Evolutionary conservation across 108 stramenopile species (phyloP).

Genomic region (Skeletonema tropicum): DNA sequence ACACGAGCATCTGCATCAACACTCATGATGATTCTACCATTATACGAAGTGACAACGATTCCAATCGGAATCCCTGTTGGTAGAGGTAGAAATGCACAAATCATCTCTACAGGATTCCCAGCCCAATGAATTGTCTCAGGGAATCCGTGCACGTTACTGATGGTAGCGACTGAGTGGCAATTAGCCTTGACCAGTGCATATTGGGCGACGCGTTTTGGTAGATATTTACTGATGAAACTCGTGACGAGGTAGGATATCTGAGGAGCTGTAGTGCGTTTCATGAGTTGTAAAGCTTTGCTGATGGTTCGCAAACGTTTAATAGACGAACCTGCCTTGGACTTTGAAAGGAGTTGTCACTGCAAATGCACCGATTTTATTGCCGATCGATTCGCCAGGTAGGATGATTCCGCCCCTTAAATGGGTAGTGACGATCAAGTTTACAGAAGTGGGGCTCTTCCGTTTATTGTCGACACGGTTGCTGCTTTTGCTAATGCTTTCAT

Average conservation of each 20-base stretch:
- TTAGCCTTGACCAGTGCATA: conserved; percentile 16
- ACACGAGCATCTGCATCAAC: conserved; percentile 14
- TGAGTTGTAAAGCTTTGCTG: not conserved
- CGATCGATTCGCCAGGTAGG: conserved; percentile 8
- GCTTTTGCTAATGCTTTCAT: not conserved
- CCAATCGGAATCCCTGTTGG: conserved; percentile 34
- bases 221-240: conserved; percentile 21
- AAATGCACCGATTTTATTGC: conserved; percentile 30
- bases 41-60: conserved; percentile 17
- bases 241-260: conserved; percentile 28
- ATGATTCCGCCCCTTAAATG: conserved; percentile 16
- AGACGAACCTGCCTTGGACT: not conserved
- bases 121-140: conserved; percentile 24
- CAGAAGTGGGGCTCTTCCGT: not conserved
- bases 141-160: conserved; percentile 37
- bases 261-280: conserved; percentile 19
- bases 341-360: not conserved
- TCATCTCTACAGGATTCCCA: conserved; percentile 9
- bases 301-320: conserved; percentile 4
- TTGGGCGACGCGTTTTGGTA: conserved; percentile 11
- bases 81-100: conserved; percentile 32
- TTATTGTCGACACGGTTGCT: not conserved
- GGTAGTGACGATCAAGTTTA: conserved; percentile 19
- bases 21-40: conserved; percentile 9
- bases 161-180: conserved; percentile 22